Evolutionary conservation across 2,329 filamentous ascomycete genomes (phyloP).

Genomic region (Xylaria sp.): DNA sequence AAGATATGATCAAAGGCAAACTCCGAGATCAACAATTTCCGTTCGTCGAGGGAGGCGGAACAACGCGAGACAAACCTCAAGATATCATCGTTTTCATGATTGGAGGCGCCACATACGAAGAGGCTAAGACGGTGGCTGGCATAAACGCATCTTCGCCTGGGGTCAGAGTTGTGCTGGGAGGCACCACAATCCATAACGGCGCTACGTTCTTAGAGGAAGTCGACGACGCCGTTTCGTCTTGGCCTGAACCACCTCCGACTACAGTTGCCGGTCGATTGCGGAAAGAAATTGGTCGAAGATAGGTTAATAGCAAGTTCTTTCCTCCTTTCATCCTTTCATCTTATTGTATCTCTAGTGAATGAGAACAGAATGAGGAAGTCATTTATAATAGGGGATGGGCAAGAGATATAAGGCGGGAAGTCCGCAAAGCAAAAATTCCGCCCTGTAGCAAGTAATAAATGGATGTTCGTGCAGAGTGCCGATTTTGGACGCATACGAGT

Average conservation of each 20-base stretch:
- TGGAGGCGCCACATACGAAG: constrained; percentile 93
- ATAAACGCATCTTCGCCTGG: constrained; percentile 92
- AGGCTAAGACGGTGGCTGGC: constrained; percentile 94
- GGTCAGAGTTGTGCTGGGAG: constrained; percentile 85
- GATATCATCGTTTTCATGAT: constrained; percentile 96
- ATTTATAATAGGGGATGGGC: background rate
- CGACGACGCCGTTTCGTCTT: constrained; percentile 82
- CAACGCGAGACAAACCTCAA: constrained; percentile 92
- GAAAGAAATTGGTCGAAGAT: constrained; percentile 63
- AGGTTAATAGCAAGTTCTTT: constrained; percentile 23
- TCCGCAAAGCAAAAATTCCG: background rate
- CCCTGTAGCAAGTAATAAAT: background rate
- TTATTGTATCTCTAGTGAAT: constrained; percentile 5
- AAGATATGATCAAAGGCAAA: constrained; percentile 91
- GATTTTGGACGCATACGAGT: background rate
- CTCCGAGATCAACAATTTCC: constrained; percentile 88
- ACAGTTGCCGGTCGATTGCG: constrained; percentile 67
- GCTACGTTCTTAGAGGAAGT: constrained; percentile 88
- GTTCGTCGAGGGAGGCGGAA: constrained; percentile 86
- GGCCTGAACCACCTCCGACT: constrained; percentile 73
- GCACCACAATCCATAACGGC: constrained; percentile 88
- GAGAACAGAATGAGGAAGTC: background rate
- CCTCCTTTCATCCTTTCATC: background rate
- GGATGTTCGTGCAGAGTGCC: background rate
- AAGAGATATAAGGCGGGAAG: background rate